Evolutionary conservation across 805 yeast species (phyloP), one percentile per base, ranked within the genome.

Genomic region (Cyberlindnera maclurae): DNA sequence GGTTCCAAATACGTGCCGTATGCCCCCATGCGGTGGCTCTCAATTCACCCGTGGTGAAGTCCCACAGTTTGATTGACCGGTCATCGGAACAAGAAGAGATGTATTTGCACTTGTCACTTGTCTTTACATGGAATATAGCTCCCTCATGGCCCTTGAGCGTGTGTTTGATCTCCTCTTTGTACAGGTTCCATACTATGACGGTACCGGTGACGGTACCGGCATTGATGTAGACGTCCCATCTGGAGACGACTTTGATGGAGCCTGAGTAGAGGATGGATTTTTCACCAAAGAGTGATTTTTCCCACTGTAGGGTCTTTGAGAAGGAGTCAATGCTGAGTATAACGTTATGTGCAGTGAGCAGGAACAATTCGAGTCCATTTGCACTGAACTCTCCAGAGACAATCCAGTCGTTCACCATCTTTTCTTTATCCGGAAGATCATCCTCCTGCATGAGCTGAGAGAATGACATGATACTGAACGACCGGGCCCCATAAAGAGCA

Each of bases 201-300:
- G 97, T 96, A 34, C 81, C 80, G 79, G 89, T 79, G 3, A 90
- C 97, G 0, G 98, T 90, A 17, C 98, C 98, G 0, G 96, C 89
- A 20, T 87, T 87, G 12, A 87, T 68, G 4, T 72, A 55, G 0
- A 80, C 72, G 28, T 60, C 57, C 5, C 62, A 66, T 11, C 59
- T 55, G 3, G 58, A 41, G 13, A 73, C 47, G 1, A 71, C 71
- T 38, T 68, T 68, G 29, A 90, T 73, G 2, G 85, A 70, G 0
- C 97, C 98, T 5, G 96, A 85, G 56, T 93, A 93, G 27, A 93
- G 65, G 33, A 90, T 82, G 2, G 95, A 83, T 47, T 82, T 79
- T 59, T 86, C 94, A 15, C 71, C 71, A 51, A 79, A 75, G 17
- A 74, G 45, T 2, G 62, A 55, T 36, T 57, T 63, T 15, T 48